Percentiles rank a stretch among this genome's conserved stretches.
These are phyloP conservation scores for Pterulicium gracile DNA, from an alignment of 1,284 basidiomycete species.

Conservation along the genomic window DNA sequence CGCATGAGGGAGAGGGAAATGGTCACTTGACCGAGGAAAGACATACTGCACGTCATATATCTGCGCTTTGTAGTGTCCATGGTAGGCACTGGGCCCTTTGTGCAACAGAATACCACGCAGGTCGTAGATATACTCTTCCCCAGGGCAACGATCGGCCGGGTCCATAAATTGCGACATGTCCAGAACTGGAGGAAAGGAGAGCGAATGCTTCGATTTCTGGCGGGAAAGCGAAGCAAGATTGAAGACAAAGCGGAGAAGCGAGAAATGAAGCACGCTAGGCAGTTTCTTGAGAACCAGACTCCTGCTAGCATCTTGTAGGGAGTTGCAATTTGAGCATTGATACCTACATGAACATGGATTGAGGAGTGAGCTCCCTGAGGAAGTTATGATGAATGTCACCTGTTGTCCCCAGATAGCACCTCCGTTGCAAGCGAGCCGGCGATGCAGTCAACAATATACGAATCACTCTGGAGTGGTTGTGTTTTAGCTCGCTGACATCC, in stretches of 20 bases:
- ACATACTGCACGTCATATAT: conserved; percentile 69
- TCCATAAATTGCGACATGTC: conserved; percentile 62
- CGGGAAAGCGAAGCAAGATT: conserved; percentile 67
- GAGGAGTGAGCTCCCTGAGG: background rate
- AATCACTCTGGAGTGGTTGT: conserved; percentile 40
- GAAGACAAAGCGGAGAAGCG: conserved; percentile 82
- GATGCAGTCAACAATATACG: conserved; percentile 65
- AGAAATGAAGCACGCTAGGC: conserved; percentile 83
- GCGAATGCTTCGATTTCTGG: conserved; percentile 72
- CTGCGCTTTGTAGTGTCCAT: conserved; percentile 88
- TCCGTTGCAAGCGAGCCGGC: conserved; percentile 54
- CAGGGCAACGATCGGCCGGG: conserved; percentile 11
- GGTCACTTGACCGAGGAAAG: background rate
- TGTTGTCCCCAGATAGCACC: conserved; percentile 69
- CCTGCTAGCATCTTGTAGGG: conserved; percentile 67
- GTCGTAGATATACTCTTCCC: conserved; percentile 46
- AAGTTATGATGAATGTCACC: conserved; percentile 28
- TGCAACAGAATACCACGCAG: conserved; percentile 77
- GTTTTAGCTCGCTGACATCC: conserved; percentile 5
- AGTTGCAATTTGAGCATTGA: conserved; percentile 60
- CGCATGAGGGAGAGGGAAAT: conserved; percentile 5
- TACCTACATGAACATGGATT: conserved; percentile 40
- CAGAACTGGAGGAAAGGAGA: conserved; percentile 65
- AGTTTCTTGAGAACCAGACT: conserved; percentile 57
- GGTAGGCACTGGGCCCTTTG: conserved; percentile 79